Conservation (phyloP, 495 filamentous ascomycete genomes). For the Neurospora tetraspora region DNA sequence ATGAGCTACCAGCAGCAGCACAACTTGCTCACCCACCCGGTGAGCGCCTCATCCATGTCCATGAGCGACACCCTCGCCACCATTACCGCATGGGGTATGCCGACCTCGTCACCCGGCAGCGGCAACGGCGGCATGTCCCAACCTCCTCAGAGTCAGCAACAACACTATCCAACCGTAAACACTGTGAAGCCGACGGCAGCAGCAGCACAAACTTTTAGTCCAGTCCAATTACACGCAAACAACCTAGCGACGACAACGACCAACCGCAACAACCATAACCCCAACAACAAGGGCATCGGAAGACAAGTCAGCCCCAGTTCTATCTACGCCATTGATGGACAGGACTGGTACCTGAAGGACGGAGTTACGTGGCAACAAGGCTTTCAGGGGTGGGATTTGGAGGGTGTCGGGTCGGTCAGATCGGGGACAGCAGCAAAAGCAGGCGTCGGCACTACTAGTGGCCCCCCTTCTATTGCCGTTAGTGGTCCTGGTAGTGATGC, state of each 20-base stretch:
- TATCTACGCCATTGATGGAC: slow-evolving; percentile 33
- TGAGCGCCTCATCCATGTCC: slow-evolving; percentile 12
- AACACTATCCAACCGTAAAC: neutral
- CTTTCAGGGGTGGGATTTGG: slow-evolving; percentile 32
- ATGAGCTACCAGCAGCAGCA: neutral
- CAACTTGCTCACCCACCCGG: slow-evolving; percentile 3
- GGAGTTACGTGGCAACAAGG: slow-evolving; percentile 40
- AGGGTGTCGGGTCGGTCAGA: too few species aligned
- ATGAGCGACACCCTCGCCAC: slow-evolving; percentile 15
- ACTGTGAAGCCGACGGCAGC: neutral
- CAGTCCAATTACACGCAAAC: neutral
- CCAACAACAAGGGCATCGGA: neutral
- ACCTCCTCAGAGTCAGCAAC: neutral
- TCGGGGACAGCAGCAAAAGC: neutral
- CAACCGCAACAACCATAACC: neutral
- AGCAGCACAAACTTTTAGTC: neutral
- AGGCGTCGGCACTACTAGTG: neutral
- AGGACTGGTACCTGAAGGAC: slow-evolving; percentile 42
- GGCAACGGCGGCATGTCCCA: neutral
- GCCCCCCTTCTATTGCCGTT: neutral
- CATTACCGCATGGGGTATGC: slow-evolving; percentile 17
- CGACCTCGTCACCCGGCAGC: slow-evolving; percentile 6
- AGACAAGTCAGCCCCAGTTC: slow-evolving; percentile 15
- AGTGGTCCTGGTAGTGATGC: too few species aligned
- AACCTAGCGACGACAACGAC: slow-evolving; percentile 4